phyloP scores from a whole-genome alignment of 164 flowering plant species.

The Pachysandra terminalis region DNA sequence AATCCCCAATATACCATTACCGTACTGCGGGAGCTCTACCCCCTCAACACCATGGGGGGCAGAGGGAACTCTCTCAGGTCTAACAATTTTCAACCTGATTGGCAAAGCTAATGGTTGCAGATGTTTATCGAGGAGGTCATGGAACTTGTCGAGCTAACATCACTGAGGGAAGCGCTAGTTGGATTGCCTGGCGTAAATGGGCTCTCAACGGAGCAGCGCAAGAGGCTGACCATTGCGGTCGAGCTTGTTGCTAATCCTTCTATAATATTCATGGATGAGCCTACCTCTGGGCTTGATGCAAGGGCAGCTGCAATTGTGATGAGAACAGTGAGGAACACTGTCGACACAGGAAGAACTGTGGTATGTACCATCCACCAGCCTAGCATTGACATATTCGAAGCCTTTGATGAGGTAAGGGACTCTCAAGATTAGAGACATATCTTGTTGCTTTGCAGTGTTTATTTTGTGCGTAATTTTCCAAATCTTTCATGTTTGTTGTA shows the following conservation, averaged over 20 bases:
- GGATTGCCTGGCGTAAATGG: conserved; percentile 50
- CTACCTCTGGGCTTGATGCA: conserved; percentile 61
- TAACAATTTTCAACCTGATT: background rate
- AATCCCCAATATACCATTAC: too few relatives aligned
- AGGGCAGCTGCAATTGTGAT: conserved; percentile 57
- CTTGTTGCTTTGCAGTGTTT: background rate
- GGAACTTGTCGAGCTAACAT: conserved; percentile 47
- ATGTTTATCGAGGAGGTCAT: conserved; percentile 51
- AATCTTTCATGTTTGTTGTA: conserved; percentile 7
- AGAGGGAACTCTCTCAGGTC: too few relatives aligned
- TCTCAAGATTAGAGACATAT: background rate
- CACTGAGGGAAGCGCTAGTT: conserved; percentile 37
- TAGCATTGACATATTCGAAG: conserved; percentile 52
- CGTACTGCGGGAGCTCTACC: too few relatives aligned
- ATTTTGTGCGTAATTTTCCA: background rate
- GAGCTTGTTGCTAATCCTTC: conserved; percentile 64
- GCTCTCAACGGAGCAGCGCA: conserved; percentile 51
- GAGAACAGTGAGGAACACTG: conserved; percentile 58
- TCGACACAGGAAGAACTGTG: conserved; percentile 54
- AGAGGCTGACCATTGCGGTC: conserved; percentile 54
- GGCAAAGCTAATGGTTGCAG: conserved; percentile 23
- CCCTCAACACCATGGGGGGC: too few relatives aligned
- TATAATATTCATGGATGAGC: conserved; percentile 61
- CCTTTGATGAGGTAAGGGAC: conserved; percentile 46
- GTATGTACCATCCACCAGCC: conserved; percentile 61